Conservation (phyloP, 768 basidiomycete species). For the Tephrocybe sp. region DNA sequence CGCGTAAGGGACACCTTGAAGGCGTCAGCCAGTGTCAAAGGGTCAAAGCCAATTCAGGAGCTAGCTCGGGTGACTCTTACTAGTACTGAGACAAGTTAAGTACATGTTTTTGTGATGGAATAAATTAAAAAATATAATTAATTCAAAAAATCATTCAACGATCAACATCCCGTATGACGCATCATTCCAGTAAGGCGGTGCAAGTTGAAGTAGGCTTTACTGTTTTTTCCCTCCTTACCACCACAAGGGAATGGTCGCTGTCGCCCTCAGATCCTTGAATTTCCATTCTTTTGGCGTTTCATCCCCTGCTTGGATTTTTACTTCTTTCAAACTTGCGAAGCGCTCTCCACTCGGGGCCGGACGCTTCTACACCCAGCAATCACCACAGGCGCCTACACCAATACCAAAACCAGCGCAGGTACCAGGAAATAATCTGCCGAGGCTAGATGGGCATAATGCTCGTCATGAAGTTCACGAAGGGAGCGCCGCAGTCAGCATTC, state of each 20-base stretch:
- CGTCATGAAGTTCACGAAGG: slow-evolving; percentile 45
- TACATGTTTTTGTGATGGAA: too few relatives aligned
- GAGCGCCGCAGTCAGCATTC: slow-evolving; percentile 33
- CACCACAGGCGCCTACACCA: slow-evolving; percentile 7
- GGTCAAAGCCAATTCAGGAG: too few relatives aligned
- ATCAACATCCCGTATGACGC: too few relatives aligned
- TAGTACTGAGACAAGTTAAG: too few relatives aligned
- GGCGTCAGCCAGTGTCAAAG: too few relatives aligned
- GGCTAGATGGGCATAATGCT: slow-evolving; percentile 6
- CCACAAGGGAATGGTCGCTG: slow-evolving; percentile 7
- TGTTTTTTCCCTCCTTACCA: neutral
- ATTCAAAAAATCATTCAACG: too few relatives aligned
- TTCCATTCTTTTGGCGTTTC: neutral
- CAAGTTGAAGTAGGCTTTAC: neutral
- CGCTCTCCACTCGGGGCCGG: slow-evolving; percentile 1
- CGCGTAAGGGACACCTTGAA: too few relatives aligned
- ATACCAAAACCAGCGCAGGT: slow-evolving; percentile 6
- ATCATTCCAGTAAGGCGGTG: too few relatives aligned
- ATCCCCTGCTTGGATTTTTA: neutral
- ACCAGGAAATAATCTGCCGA: slow-evolving; percentile 7
- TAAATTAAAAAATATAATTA: too few relatives aligned
- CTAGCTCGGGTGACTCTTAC: too few relatives aligned
- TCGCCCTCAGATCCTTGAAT: slow-evolving; percentile 4
- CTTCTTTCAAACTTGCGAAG: neutral
- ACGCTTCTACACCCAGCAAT: slow-evolving; percentile 19